Conservation (phyloP, 495 filamentous ascomycete species). For the Neurospora sp. region DNA sequence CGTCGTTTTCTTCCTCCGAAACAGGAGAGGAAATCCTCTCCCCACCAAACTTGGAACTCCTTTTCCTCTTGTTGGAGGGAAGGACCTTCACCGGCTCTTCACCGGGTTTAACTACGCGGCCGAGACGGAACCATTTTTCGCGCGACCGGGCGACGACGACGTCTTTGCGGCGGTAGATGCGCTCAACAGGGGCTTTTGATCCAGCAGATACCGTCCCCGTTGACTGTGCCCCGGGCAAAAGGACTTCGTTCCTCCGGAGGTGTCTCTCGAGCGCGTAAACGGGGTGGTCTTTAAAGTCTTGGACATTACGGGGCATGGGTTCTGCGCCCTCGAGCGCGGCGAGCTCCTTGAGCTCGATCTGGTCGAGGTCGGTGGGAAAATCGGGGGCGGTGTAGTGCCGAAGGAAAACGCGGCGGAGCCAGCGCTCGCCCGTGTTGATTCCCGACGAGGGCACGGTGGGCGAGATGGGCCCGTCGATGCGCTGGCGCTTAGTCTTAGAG, state of each 20-base stretch:
- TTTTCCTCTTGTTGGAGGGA: slow-evolving; percentile 24
- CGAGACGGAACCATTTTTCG: slow-evolving; percentile 81
- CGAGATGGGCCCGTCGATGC: slow-evolving; percentile 49
- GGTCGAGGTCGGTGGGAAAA: slow-evolving; percentile 52
- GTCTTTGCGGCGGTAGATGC: slow-evolving; percentile 69
- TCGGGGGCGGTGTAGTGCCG: slow-evolving; percentile 47
- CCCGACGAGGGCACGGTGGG: background rate
- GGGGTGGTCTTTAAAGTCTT: slow-evolving; percentile 90
- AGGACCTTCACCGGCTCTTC: slow-evolving; percentile 71
- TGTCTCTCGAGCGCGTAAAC: slow-evolving; percentile 82
- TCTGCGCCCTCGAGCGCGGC: slow-evolving; percentile 59
- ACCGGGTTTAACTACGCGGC: slow-evolving; percentile 60
- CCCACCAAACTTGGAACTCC: slow-evolving; percentile 15
- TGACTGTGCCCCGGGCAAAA: slow-evolving; percentile 56
- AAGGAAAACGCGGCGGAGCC: slow-evolving; percentile 56
- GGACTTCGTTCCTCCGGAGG: slow-evolving; percentile 70
- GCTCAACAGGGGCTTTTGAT: slow-evolving; percentile 42
- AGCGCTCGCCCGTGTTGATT: slow-evolving; percentile 44
- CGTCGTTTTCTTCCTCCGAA: slow-evolving; percentile 28
- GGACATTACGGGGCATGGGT: slow-evolving; percentile 80
- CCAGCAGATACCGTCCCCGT: slow-evolving; percentile 69
- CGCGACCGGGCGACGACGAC: slow-evolving; percentile 64
- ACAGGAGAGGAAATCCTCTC: slow-evolving; percentile 7
- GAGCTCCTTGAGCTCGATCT: slow-evolving; percentile 72
- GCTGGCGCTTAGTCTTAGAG: slow-evolving; percentile 68